Base-by-base conservation (phyloP, 331 rosid species). In the Phaseolus coccineus region DNA sequence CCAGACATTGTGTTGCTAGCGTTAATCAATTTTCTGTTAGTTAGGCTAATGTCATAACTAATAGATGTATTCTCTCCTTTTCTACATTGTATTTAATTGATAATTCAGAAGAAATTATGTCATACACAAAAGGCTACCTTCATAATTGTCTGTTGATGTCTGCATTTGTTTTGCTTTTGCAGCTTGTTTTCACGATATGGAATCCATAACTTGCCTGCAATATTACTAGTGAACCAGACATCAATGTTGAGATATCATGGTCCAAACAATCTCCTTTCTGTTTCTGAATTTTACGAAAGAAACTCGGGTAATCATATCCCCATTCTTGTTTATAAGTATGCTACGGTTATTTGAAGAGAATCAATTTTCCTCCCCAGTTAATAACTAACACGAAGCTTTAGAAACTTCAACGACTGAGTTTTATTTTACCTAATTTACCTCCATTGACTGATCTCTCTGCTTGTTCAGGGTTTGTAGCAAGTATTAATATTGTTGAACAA, bases 111-210 rank as follows among this genome's bases (percentile, higher is more conserved):
- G 71, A 67, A 67, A 31, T 33, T 16, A 42, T 72, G 40, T 42
- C 64, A 28, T 77, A 22, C 33, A 12, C 47, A 48, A 10, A 24
- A 14, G 53, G 40, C 73, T 59, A 27, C n/a, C 15, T 30, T 35
- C 31, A 2, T 51, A 79, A 47, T 48, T 68, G 30, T 63, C 14
- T 59, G 28, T 63, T 77, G 69, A 63, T 55, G 28, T 52, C 24
- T 51, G 4, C 58, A 1, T 81, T 42, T 58, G 37, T 84, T 69
- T 51, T 73, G 24, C 73, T 19, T 33, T 57, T 82, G 87, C 89
- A 94, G 98, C 79, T 80, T 90, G 68, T 89, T 88, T 85, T 94
- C 98, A 74, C 89, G 83, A 80, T 85, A 89, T 82, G 93, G 97
- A 72, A 88, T 94, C 77, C 90, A 86, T 74, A 87, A 97, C 84